A percentile compares a stretch with the other conserved stretches of the same genome.
phyloP scores from a whole-genome alignment of 352 stramenopile species.

The Globisporangium canariense region DNA sequence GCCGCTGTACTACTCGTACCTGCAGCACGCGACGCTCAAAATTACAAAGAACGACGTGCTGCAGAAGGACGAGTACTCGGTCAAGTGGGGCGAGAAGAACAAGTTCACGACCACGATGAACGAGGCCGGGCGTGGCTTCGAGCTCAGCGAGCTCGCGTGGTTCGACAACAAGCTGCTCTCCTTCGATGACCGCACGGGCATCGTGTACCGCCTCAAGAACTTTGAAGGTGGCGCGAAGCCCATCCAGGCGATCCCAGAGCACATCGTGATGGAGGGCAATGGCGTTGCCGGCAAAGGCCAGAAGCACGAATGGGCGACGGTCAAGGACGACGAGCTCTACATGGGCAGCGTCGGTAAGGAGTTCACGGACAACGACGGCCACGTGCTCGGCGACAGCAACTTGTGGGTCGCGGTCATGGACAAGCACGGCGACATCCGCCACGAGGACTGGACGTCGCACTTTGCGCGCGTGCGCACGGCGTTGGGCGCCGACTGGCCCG shows the following conservation, averaged over 20 bases:
- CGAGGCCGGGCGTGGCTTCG: slow-evolving; percentile 94
- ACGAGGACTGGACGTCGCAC: slow-evolving; percentile 93
- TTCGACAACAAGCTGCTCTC: slow-evolving; percentile 90
- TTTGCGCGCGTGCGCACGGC: slow-evolving; percentile 93
- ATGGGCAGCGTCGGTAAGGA: slow-evolving; percentile 96
- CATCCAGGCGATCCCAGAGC: slow-evolving; percentile 89
- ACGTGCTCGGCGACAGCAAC: slow-evolving; percentile 95
- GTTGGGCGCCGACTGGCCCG: slow-evolving; percentile 86
- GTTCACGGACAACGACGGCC: slow-evolving; percentile 90
- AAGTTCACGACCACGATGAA: slow-evolving; percentile 87
- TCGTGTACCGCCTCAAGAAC: slow-evolving; percentile 96
- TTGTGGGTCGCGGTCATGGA: slow-evolving; percentile 95
- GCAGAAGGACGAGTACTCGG: slow-evolving; percentile 48
- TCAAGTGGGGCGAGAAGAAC: slow-evolving; percentile 62
- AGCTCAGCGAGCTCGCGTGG: slow-evolving; percentile 92
- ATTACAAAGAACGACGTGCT: slow-evolving; percentile 38
- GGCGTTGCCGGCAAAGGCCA: slow-evolving; percentile 96
- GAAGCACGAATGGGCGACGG: slow-evolving; percentile 99
- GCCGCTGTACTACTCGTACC: slow-evolving; percentile 86
- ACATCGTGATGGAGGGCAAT: slow-evolving; percentile 97
- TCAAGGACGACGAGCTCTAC: slow-evolving; percentile 97
- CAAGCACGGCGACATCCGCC: slow-evolving; percentile 67
- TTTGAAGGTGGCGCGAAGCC: slow-evolving; percentile 61
- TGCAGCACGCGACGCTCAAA: slow-evolving; percentile 90
- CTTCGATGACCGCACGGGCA: slow-evolving; percentile 98